Evolutionary conservation across 176 grass and related monocot species (phyloP).

Genomic region (Bromus sterilis): DNA sequence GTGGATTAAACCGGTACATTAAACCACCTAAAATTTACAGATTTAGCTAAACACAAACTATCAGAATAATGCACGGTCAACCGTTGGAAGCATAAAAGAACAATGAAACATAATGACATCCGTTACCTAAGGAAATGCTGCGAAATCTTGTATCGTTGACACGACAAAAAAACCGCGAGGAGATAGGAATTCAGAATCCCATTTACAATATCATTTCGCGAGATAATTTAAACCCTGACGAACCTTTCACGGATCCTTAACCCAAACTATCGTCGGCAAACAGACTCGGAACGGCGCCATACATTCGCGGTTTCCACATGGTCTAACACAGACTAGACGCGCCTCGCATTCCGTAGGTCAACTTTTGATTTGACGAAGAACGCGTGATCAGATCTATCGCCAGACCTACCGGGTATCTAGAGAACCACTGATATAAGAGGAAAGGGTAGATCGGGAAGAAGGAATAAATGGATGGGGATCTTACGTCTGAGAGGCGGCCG

Average conservation of each 20-base stretch:
- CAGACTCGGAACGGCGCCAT: background rate
- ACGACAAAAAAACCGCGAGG: background rate
- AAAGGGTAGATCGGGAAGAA: background rate
- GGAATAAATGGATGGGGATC: background rate
- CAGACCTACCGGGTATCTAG: background rate
- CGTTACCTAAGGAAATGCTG: background rate
- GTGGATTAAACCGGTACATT: background rate
- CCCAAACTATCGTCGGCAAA: background rate
- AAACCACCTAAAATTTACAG: background rate
- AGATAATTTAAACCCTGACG: background rate
- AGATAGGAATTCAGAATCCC: background rate
- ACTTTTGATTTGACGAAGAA: background rate
- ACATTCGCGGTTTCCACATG: background rate
- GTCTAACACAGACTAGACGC: background rate
- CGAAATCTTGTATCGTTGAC: background rate
- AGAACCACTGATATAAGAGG: background rate
- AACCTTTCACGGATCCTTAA: background rate
- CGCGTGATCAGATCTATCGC: background rate
- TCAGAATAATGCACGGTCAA: background rate
- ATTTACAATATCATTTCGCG: background rate
- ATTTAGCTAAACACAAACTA: background rate
- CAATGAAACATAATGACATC: background rate
- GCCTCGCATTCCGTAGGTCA: background rate
- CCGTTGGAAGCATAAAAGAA: background rate
- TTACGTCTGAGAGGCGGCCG: constrained; percentile 38